phyloP scores from a whole-genome alignment of 257 asterid species.

The Coffea canephora region DNA sequence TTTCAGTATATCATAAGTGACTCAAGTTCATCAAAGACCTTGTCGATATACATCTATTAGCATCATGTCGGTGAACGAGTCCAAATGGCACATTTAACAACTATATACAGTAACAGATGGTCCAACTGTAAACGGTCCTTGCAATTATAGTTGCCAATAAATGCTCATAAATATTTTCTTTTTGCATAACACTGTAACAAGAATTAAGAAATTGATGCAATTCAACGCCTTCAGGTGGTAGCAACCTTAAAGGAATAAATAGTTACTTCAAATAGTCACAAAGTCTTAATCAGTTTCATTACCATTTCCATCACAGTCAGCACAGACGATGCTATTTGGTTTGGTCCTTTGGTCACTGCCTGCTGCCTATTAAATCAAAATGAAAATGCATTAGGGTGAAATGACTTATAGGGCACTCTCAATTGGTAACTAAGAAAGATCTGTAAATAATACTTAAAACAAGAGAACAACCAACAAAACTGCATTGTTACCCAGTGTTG shows the following conservation, averaged over 20 bases:
- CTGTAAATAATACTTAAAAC: background rate
- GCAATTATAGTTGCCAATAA: background rate
- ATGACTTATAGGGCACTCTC: background rate
- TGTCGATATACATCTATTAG: background rate
- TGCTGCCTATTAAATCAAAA: constrained; percentile 28
- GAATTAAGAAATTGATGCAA: background rate
- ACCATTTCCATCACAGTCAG: constrained; percentile 43
- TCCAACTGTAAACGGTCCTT: background rate
- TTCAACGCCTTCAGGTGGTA: background rate
- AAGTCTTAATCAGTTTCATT: constrained; percentile 2
- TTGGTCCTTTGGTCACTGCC: constrained; percentile 19
- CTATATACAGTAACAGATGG: background rate
- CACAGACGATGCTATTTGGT: constrained; percentile 29
- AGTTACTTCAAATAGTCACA: background rate
- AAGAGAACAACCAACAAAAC: background rate
- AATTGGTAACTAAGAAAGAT: background rate
- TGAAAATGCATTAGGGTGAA: background rate
- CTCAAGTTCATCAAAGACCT: background rate
- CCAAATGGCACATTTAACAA: background rate
- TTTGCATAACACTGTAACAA: too few species aligned
- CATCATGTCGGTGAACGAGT: background rate
- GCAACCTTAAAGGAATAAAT: background rate
- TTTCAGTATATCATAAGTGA: background rate
- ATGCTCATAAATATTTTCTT: background rate
- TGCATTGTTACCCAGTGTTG: background rate